Percentiles rank a stretch among this genome's conserved stretches.
These are phyloP conservation scores for Porpolomopsis calyptriformis DNA, from an alignment of 768 basidiomycete species.

Conservation along the genomic window DNA sequence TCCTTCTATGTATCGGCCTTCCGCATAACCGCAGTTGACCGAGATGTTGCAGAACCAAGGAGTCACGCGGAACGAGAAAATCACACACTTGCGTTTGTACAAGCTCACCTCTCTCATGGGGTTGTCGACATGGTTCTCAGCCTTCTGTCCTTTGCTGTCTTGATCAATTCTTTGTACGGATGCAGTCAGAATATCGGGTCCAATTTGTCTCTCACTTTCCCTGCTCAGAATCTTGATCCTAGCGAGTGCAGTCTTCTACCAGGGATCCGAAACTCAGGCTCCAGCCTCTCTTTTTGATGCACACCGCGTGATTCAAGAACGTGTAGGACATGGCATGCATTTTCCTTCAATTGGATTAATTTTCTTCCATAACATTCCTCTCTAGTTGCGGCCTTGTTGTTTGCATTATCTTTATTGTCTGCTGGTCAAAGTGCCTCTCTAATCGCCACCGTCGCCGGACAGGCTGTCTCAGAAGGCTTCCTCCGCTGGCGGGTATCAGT, in stretches of 20 bases:
- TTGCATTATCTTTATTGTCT: slow-evolving; percentile 76
- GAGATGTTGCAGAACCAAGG: slow-evolving; percentile 14
- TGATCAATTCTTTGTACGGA: slow-evolving; percentile 75
- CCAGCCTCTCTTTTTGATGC: slow-evolving; percentile 81
- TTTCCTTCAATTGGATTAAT: slow-evolving; percentile 1
- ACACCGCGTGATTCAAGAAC: slow-evolving; percentile 55
- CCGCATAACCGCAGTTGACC: slow-evolving; percentile 3
- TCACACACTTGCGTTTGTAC: slow-evolving; percentile 43
- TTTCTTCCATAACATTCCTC: not conserved
- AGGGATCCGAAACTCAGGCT: slow-evolving; percentile 22
- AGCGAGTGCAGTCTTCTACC: slow-evolving; percentile 73
- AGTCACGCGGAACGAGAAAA: slow-evolving; percentile 48
- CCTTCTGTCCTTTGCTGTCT: slow-evolving; percentile 74
- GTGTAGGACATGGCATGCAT: slow-evolving; percentile 55
- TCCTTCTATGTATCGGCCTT: slow-evolving; percentile 5
- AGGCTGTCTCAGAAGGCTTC: slow-evolving; percentile 86
- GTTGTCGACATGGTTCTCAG: slow-evolving; percentile 56
- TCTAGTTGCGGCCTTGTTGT: slow-evolving; percentile 71
- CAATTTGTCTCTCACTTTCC: slow-evolving; percentile 1
- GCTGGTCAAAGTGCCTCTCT: slow-evolving; percentile 83
- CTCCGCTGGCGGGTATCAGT: slow-evolving; percentile 71
- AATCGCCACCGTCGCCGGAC: slow-evolving; percentile 83
- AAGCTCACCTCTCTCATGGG: slow-evolving; percentile 54
- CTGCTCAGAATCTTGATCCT: slow-evolving; percentile 63
- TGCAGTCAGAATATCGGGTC: too few relatives aligned